Conservation (phyloP, 2,329 filamentous ascomycete genomes). For the Trichoderma harzianum region DNA sequence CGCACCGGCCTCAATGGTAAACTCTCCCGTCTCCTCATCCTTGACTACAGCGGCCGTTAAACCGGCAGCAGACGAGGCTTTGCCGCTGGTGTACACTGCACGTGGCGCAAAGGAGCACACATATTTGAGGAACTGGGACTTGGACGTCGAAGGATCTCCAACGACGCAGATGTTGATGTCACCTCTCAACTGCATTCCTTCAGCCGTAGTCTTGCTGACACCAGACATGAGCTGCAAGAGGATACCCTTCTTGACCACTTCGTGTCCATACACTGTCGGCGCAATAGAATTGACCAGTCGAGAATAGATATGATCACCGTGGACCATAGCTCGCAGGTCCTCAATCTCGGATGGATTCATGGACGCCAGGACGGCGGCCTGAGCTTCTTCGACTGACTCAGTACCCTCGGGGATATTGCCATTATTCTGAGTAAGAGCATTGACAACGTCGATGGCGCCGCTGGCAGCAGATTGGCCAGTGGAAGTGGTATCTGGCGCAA, state of each 20-base stretch:
- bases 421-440: constrained; percentile 64
- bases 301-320: constrained; percentile 92
- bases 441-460: constrained; percentile 73
- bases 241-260: constrained; percentile 95
- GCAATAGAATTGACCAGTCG: constrained; percentile 90
- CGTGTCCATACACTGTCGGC: constrained; percentile 95
- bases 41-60: constrained; percentile 95
- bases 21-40: constrained; percentile 97
- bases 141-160: constrained; percentile 93
- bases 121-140: constrained; percentile 98
- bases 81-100: constrained; percentile 95
- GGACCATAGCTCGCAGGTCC: constrained; percentile 88
- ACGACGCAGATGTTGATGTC: constrained; percentile 99
- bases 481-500: constrained; percentile 80
- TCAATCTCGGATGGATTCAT: constrained; percentile 86
- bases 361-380: constrained; percentile 80
- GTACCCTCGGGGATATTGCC: constrained; percentile 57
- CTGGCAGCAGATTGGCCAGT: constrained; percentile 67
- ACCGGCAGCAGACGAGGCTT: constrained; percentile 95
- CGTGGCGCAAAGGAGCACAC: constrained; percentile 95
- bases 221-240: constrained; percentile 94
- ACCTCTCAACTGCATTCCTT: constrained; percentile 92
- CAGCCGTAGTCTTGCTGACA: constrained; percentile 84
- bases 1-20: constrained; percentile 96
- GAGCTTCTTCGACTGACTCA: constrained; percentile 76